Base-by-base conservation (phyloP, 306 rosid genomes). In the Crataegus laevigata region DNA sequence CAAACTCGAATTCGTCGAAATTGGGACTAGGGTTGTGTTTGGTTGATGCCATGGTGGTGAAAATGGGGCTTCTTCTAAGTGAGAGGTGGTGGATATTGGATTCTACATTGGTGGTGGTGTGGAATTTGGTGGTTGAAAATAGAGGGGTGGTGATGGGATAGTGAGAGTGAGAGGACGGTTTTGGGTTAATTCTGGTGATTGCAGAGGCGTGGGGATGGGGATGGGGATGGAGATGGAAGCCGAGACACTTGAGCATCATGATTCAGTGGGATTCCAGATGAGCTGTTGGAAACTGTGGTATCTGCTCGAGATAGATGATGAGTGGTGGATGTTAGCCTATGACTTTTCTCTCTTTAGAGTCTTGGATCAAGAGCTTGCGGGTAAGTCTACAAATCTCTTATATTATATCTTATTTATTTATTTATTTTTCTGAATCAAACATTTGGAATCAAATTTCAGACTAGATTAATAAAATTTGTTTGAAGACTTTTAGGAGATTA, bases 231-330 rank as follows among this genome's bases (percentile, higher is more conserved):
- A 50, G 79, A 79, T 71, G 25, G 55, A 78, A 73, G 73, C 75
- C 51, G 71, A 86, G 69, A 68, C 52, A 76, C 72, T 74, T 82
- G 77, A 85, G 77, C 68, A 76, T 60, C 91, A 82, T 88, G 75
- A 66, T 83, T 28, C 38, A 11, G 72, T 45, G 59, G 74, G 75
- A 4, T 19, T 77, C 76, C 40, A 26, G 65, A 52, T 58, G 58
- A 65, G 55, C 25, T 11, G 14, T 21, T 30, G 32, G 76, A 73
- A 74, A 67, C 72, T 68, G 5, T 43, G 63, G 72, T 38, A 7
- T 26, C 36, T 75, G 59, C 47, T 61, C 38, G 22, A 43, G 87
- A 84, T 79, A 21, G 82, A 58, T 30, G 69, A 51, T 74, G 75
- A 51, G 75, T 25, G 91, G 88, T 75, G 42, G 68, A 17, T 21